Evolutionary conservation across 2,329 filamentous ascomycete genomes (phyloP).

Genomic region (Xylariaceae sp.): DNA sequence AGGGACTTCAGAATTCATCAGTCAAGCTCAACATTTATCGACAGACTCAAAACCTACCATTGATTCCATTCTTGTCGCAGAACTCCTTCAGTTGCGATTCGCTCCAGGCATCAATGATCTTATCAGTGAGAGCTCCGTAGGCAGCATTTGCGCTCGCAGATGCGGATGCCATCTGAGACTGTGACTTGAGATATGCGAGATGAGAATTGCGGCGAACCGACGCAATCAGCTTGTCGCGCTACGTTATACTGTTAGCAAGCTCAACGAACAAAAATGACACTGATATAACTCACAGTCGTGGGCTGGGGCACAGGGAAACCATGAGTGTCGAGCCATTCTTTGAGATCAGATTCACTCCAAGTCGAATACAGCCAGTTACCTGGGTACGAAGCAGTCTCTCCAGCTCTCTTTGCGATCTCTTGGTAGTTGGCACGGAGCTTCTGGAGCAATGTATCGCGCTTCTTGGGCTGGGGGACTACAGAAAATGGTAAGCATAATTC

Average conservation of each 20-base stretch:
- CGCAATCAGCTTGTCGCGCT: slow-evolving; percentile 83
- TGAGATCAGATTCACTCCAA: slow-evolving; percentile 91
- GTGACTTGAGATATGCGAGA: slow-evolving; percentile 64
- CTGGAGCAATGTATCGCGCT: slow-evolving; percentile 74
- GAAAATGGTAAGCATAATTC: not conserved
- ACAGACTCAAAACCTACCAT: slow-evolving; percentile 29
- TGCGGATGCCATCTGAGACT: slow-evolving; percentile 55
- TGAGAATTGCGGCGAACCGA: slow-evolving; percentile 86
- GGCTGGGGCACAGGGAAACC: slow-evolving; percentile 85
- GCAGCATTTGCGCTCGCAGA: slow-evolving; percentile 63
- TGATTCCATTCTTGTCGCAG: slow-evolving; percentile 81
- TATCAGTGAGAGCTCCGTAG: slow-evolving; percentile 71
- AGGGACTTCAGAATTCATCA: slow-evolving; percentile 55
- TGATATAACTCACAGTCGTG: slow-evolving; percentile 42
- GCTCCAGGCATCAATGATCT: slow-evolving; percentile 83
- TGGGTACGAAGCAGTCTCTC: slow-evolving; percentile 78
- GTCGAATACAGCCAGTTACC: slow-evolving; percentile 89
- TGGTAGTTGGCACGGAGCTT: slow-evolving; percentile 80
- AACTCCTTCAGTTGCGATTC: slow-evolving; percentile 88
- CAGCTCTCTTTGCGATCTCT: slow-evolving; percentile 62
- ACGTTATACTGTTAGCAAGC: slow-evolving; percentile 20
- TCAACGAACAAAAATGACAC: no score
- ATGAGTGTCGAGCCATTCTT: slow-evolving; percentile 85
- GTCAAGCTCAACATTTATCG: not conserved
- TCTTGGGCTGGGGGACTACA: slow-evolving; percentile 73